Evolutionary conservation across 345 rosid genomes (phyloP).

Genomic region (Trapa incisa): DNA sequence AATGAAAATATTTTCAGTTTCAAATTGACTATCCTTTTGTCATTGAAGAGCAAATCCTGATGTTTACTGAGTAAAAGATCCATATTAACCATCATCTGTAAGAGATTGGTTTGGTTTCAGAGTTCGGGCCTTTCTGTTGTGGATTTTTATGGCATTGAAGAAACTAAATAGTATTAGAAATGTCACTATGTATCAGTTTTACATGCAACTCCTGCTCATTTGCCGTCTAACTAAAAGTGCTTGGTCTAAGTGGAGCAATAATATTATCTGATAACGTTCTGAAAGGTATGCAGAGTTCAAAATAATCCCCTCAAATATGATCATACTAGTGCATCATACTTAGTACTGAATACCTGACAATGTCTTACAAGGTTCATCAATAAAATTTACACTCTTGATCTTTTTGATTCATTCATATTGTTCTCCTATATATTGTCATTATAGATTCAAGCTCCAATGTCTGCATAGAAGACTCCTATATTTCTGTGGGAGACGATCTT

Average conservation of each 20-base stretch:
- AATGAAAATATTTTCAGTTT: too few relatives aligned
- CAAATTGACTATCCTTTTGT: not conserved
- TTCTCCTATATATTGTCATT: not conserved
- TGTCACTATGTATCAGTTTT: not conserved
- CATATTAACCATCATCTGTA: not conserved
- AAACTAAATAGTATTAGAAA: not conserved
- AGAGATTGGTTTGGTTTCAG: not conserved
- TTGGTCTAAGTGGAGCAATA: not conserved
- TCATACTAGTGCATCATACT: too few relatives aligned
- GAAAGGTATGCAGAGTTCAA: not conserved
- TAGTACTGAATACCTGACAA: not conserved
- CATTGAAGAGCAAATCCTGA: not conserved
- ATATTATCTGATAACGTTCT: not conserved
- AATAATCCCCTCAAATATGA: not conserved
- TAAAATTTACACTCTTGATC: not conserved
- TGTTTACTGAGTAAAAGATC: not conserved
- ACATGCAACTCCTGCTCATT: not conserved
- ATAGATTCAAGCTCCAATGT: constrained; percentile 81
- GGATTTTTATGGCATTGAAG: not conserved
- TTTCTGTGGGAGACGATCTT: constrained; percentile 80
- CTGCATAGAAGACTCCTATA: constrained; percentile 88
- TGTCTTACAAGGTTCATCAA: not conserved
- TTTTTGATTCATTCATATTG: not conserved
- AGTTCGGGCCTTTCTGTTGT: not conserved
- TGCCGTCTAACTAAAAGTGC: not conserved